Evolutionary conservation across 2,329 filamentous ascomycete species (phyloP).

Genomic region (Claviceps pazoutovae): DNA sequence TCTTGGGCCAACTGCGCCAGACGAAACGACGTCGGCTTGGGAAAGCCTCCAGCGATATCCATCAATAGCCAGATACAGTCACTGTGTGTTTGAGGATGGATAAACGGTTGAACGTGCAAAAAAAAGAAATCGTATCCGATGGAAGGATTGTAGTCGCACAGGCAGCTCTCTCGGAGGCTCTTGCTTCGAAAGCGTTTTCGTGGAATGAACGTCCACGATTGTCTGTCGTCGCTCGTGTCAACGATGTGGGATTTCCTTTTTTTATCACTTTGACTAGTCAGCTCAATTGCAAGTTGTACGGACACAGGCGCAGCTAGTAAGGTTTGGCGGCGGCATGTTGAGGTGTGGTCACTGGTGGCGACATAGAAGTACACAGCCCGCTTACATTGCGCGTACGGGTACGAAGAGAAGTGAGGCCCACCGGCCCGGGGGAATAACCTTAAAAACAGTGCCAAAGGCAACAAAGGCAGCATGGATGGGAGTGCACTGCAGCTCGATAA

Average conservation of each 20-base stretch:
- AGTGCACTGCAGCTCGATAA: background rate
- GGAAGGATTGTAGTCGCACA: background rate
- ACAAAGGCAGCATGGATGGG: background rate
- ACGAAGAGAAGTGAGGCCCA: background rate
- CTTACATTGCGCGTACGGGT: background rate
- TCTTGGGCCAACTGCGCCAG: conserved; percentile 23
- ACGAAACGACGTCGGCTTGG: conserved; percentile 32
- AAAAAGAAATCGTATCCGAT: background rate
- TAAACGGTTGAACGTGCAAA: background rate
- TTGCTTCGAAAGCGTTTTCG: background rate
- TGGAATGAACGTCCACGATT: background rate
- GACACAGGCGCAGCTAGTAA: background rate
- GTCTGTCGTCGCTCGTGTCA: background rate
- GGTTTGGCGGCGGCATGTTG: background rate
- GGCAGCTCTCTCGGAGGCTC: background rate
- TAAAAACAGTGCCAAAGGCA: conserved; percentile 5
- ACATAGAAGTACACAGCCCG: too few species aligned
- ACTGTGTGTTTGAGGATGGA: background rate
- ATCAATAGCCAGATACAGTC: conserved; percentile 10
- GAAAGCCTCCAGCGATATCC: conserved; percentile 23
- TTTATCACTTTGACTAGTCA: too few species aligned
- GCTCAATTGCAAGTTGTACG: background rate
- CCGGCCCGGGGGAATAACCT: conserved; percentile 6
- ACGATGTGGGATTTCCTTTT: background rate
- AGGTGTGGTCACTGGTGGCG: too few species aligned